Conservation (phyloP, 2,329 filamentous ascomycete genomes). For the Coniochaeta sp. region DNA sequence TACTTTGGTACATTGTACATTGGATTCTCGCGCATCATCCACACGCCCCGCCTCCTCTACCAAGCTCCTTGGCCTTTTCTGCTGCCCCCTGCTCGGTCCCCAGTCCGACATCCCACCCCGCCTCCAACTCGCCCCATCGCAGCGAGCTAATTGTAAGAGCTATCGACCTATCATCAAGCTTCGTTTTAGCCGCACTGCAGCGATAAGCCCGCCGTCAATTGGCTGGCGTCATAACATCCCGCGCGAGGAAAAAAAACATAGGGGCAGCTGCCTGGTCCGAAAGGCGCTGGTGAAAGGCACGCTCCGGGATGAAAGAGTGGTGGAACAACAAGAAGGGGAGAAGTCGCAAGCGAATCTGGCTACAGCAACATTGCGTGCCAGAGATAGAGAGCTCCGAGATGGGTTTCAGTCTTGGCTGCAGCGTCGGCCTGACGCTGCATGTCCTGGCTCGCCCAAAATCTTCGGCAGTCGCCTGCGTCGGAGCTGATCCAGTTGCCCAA, state of each 20-base stretch:
- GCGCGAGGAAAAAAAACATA: constrained; percentile 9
- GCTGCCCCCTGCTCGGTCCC: background rate
- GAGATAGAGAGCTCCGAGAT: background rate
- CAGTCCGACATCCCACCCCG: constrained; percentile 1
- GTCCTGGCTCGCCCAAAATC: too few species aligned
- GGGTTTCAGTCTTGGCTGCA: background rate
- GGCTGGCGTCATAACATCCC: constrained; percentile 21
- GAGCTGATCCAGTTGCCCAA: too few species aligned
- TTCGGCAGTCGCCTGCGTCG: too few species aligned
- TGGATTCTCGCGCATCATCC: background rate
- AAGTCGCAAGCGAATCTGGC: background rate
- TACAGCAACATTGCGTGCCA: too few species aligned
- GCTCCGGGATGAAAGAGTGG: background rate
- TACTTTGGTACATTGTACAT: too few species aligned
- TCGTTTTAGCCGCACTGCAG: constrained; percentile 14
- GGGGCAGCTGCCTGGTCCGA: background rate
- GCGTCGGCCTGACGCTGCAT: background rate
- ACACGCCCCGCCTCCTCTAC: background rate
- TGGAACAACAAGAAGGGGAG: background rate
- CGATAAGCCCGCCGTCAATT: constrained; percentile 17
- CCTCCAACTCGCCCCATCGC: constrained; percentile 3
- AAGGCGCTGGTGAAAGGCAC: background rate
- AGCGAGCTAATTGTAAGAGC: too few species aligned
- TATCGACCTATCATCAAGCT: background rate
- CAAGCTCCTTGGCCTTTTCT: background rate